Percentiles rank a stretch among this genome's conserved stretches.
These are phyloP conservation scores for Physcomitrellopsis africana DNA, from an alignment of 225 moss, liverwort and hornwort species.

Conservation along the genomic window DNA sequence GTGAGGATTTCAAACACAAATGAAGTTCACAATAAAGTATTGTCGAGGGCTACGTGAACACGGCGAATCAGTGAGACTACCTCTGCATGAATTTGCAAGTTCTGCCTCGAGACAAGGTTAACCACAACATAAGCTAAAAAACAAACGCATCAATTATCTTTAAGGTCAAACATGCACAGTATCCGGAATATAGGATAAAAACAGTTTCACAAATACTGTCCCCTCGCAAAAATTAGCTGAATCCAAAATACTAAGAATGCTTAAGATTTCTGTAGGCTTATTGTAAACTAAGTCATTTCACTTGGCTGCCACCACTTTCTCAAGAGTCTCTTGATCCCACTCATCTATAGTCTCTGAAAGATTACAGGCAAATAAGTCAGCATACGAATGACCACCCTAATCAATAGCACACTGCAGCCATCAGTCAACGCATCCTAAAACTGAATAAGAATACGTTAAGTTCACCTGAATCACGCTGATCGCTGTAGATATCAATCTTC, in stretches of 20 bases:
- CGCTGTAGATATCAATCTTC: conserved; percentile 99
- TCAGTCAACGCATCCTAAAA: not conserved
- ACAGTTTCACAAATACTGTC: no score
- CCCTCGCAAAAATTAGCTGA: not conserved
- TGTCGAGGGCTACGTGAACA: no score
- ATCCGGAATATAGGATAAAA: no score
- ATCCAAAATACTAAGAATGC: conserved; percentile 1
- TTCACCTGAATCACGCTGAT: conserved; percentile 78
- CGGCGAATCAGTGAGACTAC: no score
- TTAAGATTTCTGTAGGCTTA: conserved; percentile 80
- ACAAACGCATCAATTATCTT: no score
- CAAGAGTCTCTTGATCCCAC: conserved; percentile 78
- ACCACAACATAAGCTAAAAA: no score
- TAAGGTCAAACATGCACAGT: no score
- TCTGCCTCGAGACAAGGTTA: no score
- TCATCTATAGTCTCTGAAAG: conserved; percentile 58
- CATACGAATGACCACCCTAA: not conserved
- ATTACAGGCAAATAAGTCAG: not conserved
- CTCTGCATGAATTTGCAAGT: no score
- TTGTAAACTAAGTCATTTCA: conserved; percentile 64
- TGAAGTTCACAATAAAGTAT: no score
- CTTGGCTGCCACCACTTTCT: conserved; percentile 73
- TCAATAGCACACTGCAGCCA: not conserved
- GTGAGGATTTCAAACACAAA: no score
- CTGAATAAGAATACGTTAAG: not conserved